Evolutionary conservation across 192 early-diverging fungal species (phyloP).

Genomic region (Entrophospora sp.): DNA sequence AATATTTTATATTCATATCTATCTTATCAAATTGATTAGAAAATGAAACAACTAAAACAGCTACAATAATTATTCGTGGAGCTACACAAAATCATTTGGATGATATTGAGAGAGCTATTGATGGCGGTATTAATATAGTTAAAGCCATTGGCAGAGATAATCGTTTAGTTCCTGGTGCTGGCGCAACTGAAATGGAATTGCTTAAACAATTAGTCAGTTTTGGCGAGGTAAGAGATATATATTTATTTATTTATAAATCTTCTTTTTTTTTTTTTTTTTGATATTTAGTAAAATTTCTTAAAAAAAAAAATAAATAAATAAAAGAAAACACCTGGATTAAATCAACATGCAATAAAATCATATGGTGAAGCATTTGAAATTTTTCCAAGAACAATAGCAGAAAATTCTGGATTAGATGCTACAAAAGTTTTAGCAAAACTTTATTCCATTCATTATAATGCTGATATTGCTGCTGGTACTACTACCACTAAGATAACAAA

Average conservation of each 20-base stretch:
- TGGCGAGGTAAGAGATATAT: slow-evolving; percentile 47
- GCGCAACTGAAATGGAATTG: slow-evolving; percentile 90
- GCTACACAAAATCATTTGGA: slow-evolving; percentile 93
- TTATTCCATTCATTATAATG: slow-evolving; percentile 81
- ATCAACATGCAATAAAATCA: slow-evolving; percentile 94
- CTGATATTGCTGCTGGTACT: slow-evolving; percentile 34
- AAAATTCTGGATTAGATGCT: slow-evolving; percentile 91
- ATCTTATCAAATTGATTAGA: slow-evolving; percentile 34
- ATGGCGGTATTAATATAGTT: slow-evolving; percentile 95
- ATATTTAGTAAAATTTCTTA: too few relatives aligned
- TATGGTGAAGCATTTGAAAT: slow-evolving; percentile 93
- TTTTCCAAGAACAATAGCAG: slow-evolving; percentile 86
- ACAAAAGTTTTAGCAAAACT: slow-evolving; percentile 87
- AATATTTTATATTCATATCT: neutral
- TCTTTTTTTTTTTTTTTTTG: too few relatives aligned
- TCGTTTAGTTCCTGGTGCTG: slow-evolving; percentile 85
- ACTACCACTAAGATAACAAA: too few relatives aligned
- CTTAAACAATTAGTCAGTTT: slow-evolving; percentile 65
- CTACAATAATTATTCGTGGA: slow-evolving; percentile 93
- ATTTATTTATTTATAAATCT: neutral
- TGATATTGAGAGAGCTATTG: slow-evolving; percentile 93
- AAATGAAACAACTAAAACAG: slow-evolving; percentile 76
- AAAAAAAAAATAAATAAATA: too few relatives aligned
- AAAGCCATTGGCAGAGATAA: slow-evolving; percentile 84
- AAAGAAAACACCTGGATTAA: slow-evolving; percentile 78